These are phyloP conservation scores for Carex sylvatica DNA, from an alignment of 202 grass and related monocot genomes.

Conservation along the genomic window DNA sequence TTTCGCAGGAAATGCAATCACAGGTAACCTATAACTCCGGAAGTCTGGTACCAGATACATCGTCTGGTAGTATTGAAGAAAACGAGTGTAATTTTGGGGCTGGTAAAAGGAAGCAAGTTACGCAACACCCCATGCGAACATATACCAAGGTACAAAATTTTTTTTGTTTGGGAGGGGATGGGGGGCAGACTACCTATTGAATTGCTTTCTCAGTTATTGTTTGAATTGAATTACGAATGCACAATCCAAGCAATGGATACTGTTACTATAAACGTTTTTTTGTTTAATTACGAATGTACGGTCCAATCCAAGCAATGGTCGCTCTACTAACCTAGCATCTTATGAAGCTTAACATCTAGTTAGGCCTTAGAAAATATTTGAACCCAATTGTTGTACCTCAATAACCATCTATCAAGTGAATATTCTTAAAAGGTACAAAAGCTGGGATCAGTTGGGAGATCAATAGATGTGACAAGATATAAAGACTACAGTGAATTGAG, in stretches of 20 bases:
- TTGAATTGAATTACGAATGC: not conserved
- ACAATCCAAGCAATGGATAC: not conserved
- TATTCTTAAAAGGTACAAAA: conserved; percentile 66
- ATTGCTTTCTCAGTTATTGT: not conserved
- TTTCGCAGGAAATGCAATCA: conserved; percentile 44
- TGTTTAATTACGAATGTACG: not conserved
- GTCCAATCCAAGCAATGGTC: too few relatives aligned
- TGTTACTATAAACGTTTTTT: not conserved
- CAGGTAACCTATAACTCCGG: conserved; percentile 41
- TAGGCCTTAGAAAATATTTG: not conserved
- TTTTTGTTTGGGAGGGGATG: not conserved
- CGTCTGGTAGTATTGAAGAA: conserved; percentile 69
- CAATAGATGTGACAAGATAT: conserved; percentile 84
- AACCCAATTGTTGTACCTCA: not conserved
- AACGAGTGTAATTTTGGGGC: conserved; percentile 44
- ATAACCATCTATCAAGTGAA: not conserved
- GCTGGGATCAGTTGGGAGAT: conserved; percentile 91
- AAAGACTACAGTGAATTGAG: conserved; percentile 89
- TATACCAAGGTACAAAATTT: conserved; percentile 75
- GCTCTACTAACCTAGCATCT: not conserved
- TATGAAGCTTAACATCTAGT: not conserved
- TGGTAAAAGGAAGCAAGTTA: conserved; percentile 37
- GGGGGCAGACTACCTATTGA: not conserved
- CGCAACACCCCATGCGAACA: conserved; percentile 72
- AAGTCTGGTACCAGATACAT: conserved; percentile 61